Conservation (phyloP, 2,329 filamentous ascomycete species). For the Fusarium graminum region DNA sequence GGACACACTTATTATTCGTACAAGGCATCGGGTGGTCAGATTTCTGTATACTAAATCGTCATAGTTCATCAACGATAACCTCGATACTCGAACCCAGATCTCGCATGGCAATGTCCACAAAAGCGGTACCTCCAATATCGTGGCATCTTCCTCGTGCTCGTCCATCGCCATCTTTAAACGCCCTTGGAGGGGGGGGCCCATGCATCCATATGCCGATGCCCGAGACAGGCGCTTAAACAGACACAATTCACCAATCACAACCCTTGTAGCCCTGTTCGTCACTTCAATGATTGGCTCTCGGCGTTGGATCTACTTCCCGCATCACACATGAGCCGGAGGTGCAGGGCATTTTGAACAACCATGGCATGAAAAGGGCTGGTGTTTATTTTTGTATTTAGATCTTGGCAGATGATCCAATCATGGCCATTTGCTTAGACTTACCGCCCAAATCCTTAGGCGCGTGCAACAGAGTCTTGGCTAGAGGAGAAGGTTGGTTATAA, state of each 20-base stretch:
- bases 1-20: not conserved
- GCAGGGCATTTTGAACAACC: conserved; percentile 18
- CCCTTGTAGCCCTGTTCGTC: conserved; percentile 11
- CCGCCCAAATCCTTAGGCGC: conserved; percentile 31
- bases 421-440: conserved; percentile 20
- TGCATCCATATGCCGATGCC: conserved; percentile 35
- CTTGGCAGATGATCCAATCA: conserved; percentile 34
- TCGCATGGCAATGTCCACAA: conserved; percentile 29
- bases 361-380: conserved; percentile 26
- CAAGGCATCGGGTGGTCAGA: not conserved
- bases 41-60: not conserved
- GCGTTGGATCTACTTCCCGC: conserved; percentile 26
- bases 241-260: conserved; percentile 33
- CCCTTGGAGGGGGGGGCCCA: conserved; percentile 5
- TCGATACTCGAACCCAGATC: conserved; percentile 8
- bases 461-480: conserved; percentile 19
- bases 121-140: conserved; percentile 10
- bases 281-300: conserved; percentile 33
- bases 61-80: not conserved
- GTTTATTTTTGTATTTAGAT: conserved; percentile 38
- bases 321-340: conserved; percentile 35
- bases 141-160: conserved; percentile 18
- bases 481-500: conserved; percentile 45
- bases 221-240: conserved; percentile 42
- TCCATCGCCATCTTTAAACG: conserved; percentile 30